Percentiles rank a stretch among this genome's conserved stretches.
Conservation (phyloP, 164 flowering plant genomes). For the Amborella trichopoda region DNA sequence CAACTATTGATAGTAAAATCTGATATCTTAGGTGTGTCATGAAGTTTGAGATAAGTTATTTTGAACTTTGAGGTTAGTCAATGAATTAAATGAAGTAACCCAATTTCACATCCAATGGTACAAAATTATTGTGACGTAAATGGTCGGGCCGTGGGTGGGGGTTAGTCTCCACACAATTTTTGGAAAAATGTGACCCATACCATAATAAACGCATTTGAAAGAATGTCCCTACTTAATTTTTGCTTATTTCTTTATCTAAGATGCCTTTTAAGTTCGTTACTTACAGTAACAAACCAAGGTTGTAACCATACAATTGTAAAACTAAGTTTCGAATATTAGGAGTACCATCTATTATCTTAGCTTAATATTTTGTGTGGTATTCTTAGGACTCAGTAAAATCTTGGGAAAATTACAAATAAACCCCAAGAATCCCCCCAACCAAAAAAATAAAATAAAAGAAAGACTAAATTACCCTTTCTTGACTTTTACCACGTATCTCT, state of each 20-base stretch:
- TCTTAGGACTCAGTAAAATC: too few relatives aligned
- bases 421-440: background rate
- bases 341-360: background rate
- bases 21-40: too few relatives aligned
- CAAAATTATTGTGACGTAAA: background rate
- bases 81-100: too few relatives aligned
- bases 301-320: background rate
- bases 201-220: too few relatives aligned
- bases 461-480: too few relatives aligned
- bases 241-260: background rate
- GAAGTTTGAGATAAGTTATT: background rate
- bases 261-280: background rate
- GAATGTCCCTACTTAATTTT: background rate
- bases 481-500: too few relatives aligned
- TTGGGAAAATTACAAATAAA: too few relatives aligned
- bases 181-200: too few relatives aligned
- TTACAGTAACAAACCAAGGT: background rate
- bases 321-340: background rate
- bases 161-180: too few relatives aligned
- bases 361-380: too few relatives aligned
- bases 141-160: too few relatives aligned
- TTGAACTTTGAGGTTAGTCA: background rate
- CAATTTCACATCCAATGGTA: too few relatives aligned
- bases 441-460: background rate
- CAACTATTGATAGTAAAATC: background rate